Evolutionary conservation across 805 yeast species (phyloP).

Genomic region (Barnettozyma pratensis): DNA sequence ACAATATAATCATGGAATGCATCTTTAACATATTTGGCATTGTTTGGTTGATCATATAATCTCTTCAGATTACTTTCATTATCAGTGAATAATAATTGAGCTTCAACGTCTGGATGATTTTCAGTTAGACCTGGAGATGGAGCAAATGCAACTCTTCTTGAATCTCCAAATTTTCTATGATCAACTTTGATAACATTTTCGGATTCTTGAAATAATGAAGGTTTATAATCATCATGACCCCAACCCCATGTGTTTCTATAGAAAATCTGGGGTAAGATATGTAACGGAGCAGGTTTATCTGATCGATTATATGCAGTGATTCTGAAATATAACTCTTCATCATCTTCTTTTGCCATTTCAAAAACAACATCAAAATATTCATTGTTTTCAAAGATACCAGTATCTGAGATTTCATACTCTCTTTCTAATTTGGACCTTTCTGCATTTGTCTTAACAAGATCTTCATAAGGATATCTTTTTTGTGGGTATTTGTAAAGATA

Average conservation of each 20-base stretch:
- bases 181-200: slow-evolving; percentile 50
- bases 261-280: slow-evolving; percentile 76
- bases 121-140: slow-evolving; percentile 77
- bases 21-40: slow-evolving; percentile 70
- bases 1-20: slow-evolving; percentile 85
- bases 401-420: slow-evolving; percentile 82
- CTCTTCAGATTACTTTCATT: slow-evolving; percentile 76
- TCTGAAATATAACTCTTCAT: slow-evolving; percentile 75
- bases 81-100: slow-evolving; percentile 76
- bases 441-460: slow-evolving; percentile 63
- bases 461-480: slow-evolving; percentile 71
- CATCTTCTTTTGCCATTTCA: slow-evolving; percentile 84
- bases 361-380: slow-evolving; percentile 80
- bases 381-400: slow-evolving; percentile 59
- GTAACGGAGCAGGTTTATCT: slow-evolving; percentile 80
- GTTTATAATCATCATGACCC: slow-evolving; percentile 56
- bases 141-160: slow-evolving; percentile 59
- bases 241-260: slow-evolving; percentile 94
- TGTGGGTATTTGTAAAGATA: slow-evolving; percentile 93
- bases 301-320: slow-evolving; percentile 86
- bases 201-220: slow-evolving; percentile 38
- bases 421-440: slow-evolving; percentile 59
- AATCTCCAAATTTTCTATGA: slow-evolving; percentile 65
- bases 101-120: slow-evolving; percentile 60
- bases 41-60: slow-evolving; percentile 49